These are phyloP conservation scores for Pichia sp. DNA, from an alignment of 1,139 yeast species.

Conservation along the genomic window DNA sequence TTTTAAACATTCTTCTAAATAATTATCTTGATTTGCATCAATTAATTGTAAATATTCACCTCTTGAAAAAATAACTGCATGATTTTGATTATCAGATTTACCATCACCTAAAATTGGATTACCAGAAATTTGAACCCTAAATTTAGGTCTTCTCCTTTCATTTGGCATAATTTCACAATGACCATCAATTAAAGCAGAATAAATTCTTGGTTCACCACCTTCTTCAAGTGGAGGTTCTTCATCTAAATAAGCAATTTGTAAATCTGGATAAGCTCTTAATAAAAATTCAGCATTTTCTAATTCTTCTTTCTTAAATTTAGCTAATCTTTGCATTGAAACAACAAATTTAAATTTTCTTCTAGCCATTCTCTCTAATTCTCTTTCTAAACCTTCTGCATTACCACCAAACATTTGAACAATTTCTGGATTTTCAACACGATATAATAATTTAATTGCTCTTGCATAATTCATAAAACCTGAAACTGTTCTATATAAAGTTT, in stretches of 20 bases:
- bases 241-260: slow-evolving; percentile 96
- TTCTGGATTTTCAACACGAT: slow-evolving; percentile 98
- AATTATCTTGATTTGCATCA: slow-evolving; percentile 98
- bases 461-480: slow-evolving; percentile 70
- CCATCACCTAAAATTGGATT: slow-evolving; percentile 99
- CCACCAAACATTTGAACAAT: slow-evolving; percentile 80
- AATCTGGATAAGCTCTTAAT: slow-evolving; percentile 96
- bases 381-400: slow-evolving; percentile 88
- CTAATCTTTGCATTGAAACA: slow-evolving; percentile 97
- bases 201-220: slow-evolving; percentile 97
- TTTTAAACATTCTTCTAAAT: slow-evolving; percentile 96
- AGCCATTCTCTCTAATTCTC: slow-evolving; percentile 98
- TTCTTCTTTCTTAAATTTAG: slow-evolving; percentile 95
- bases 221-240: slow-evolving; percentile 78
- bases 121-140: slow-evolving; percentile 96
- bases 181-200: slow-evolving; percentile 94
- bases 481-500: slow-evolving; percentile 47
- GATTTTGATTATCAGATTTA: slow-evolving; percentile 98
- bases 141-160: slow-evolving; percentile 98
- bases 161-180: slow-evolving; percentile 96
- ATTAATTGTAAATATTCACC: slow-evolving; percentile 97
- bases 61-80: slow-evolving; percentile 92
- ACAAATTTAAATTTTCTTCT: slow-evolving; percentile 96
- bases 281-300: slow-evolving; percentile 97
- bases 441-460: slow-evolving; percentile 91